Percentiles rank a stretch among this genome's conserved stretches.
Conservation (phyloP, 176 grass and related monocot species). For the Leersia perrieri region DNA sequence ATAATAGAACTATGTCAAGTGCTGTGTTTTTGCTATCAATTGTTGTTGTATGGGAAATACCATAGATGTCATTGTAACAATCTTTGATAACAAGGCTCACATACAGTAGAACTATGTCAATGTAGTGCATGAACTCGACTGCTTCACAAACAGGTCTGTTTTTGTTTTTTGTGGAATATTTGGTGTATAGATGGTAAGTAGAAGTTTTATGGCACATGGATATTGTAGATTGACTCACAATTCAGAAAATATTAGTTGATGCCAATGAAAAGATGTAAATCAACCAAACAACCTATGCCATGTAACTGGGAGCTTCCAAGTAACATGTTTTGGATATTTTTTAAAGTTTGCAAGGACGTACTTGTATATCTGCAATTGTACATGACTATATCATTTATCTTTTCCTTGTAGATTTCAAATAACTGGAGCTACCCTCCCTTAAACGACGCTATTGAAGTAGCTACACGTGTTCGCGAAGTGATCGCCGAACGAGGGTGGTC, state of each 20-base stretch:
- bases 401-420: slow-evolving; percentile 69
- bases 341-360: neutral
- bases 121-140: neutral
- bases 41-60: neutral
- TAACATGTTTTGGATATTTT: neutral
- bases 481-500: slow-evolving; percentile 77
- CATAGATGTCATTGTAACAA: neutral
- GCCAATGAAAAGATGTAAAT: slow-evolving; percentile 6
- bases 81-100: neutral
- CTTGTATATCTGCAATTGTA: slow-evolving; percentile 1
- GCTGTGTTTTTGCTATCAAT: neutral
- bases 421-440: slow-evolving; percentile 85
- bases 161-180: neutral
- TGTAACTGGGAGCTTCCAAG: neutral
- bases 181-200: neutral
- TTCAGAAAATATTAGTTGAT: slow-evolving; percentile 13
- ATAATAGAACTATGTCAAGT: neutral
- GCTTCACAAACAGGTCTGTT: neutral
- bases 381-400: neutral
- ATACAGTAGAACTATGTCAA: neutral
- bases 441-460: slow-evolving; percentile 78
- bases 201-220: slow-evolving; percentile 3
- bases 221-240: neutral
- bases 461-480: slow-evolving; percentile 63
- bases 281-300: neutral